phyloP scores from a whole-genome alignment of 169 alveolate species.

The Babesia bigemina region DNA sequence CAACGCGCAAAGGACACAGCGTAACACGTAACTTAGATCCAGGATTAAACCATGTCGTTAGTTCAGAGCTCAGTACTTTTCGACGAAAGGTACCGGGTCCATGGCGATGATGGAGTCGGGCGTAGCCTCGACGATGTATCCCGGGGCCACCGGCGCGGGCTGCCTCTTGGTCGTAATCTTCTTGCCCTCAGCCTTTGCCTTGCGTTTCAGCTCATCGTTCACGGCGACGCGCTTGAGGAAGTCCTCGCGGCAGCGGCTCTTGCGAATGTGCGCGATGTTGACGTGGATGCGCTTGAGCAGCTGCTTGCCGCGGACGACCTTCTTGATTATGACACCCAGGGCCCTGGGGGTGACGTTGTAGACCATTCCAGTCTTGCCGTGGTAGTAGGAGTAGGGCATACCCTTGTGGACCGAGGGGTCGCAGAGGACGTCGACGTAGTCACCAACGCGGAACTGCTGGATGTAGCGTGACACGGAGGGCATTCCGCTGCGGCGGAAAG shows the following conservation, averaged over 20 bases:
- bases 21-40: neutral
- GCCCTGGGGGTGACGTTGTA: constrained; percentile 96
- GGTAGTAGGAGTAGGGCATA: constrained; percentile 97
- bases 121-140: constrained; percentile 76
- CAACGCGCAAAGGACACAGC: neutral
- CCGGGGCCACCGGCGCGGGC: constrained; percentile 76
- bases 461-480: constrained; percentile 92
- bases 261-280: constrained; percentile 96
- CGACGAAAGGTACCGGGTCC: constrained; percentile 80
- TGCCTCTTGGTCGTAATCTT: constrained; percentile 68
- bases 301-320: constrained; percentile 95
- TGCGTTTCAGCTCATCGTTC: constrained; percentile 88
- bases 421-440: constrained; percentile 95
- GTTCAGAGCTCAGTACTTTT: constrained; percentile 65
- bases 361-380: constrained; percentile 98
- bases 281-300: constrained; percentile 95
- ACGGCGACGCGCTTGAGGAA: constrained; percentile 92
- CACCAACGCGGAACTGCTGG: constrained; percentile 92
- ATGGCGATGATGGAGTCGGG: constrained; percentile 73
- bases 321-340: constrained; percentile 95
- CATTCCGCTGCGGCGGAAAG: constrained; percentile 94
- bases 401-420: constrained; percentile 98
- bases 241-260: constrained; percentile 95
- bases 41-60: neutral
- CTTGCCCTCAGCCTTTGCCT: constrained; percentile 90